phyloP scores from a whole-genome alignment of 2,329 filamentous ascomycete genomes.

The Neopestalotiopsis sp. region DNA sequence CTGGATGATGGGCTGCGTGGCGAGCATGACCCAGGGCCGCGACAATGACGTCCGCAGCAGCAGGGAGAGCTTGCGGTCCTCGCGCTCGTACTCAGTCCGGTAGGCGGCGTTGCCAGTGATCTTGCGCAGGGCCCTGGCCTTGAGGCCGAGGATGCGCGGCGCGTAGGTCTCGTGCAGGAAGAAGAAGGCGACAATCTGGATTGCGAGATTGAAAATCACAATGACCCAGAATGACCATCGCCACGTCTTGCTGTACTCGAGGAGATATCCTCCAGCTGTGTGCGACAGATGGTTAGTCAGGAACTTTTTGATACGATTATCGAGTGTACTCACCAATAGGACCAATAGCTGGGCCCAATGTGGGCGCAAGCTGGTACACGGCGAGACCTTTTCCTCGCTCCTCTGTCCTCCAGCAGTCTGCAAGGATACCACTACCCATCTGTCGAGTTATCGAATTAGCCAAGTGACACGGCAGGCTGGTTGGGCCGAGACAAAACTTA shows the following conservation, averaged over 20 bases:
- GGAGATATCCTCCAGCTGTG: constrained; percentile 45
- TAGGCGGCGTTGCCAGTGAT: constrained; percentile 33
- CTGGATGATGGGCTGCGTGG: constrained; percentile 50
- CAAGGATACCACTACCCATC: constrained; percentile 44
- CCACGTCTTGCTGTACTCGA: constrained; percentile 44
- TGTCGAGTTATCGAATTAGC: not conserved
- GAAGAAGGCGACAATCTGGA: constrained; percentile 40
- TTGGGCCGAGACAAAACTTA: constrained; percentile 2
- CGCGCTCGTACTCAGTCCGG: constrained; percentile 28
- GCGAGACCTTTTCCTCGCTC: constrained; percentile 47
- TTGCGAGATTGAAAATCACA: constrained; percentile 39
- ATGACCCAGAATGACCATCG: constrained; percentile 52
- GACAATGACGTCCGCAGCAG: constrained; percentile 42
- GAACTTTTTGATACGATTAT: not conserved
- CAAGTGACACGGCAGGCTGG: too few species aligned
- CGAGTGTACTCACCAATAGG: constrained; percentile 28
- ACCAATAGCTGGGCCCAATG: constrained; percentile 38
- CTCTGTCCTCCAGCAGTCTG: constrained; percentile 47
- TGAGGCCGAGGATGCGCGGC: constrained; percentile 41
- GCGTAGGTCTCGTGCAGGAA: constrained; percentile 51
- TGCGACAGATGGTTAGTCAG: not conserved
- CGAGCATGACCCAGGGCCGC: constrained; percentile 49
- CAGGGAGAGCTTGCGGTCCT: constrained; percentile 37
- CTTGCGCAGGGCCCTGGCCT: constrained; percentile 35
- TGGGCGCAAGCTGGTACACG: constrained; percentile 43